Evolutionary conservation across 345 rosid species (phyloP).

Genomic region (Viola odorata): DNA sequence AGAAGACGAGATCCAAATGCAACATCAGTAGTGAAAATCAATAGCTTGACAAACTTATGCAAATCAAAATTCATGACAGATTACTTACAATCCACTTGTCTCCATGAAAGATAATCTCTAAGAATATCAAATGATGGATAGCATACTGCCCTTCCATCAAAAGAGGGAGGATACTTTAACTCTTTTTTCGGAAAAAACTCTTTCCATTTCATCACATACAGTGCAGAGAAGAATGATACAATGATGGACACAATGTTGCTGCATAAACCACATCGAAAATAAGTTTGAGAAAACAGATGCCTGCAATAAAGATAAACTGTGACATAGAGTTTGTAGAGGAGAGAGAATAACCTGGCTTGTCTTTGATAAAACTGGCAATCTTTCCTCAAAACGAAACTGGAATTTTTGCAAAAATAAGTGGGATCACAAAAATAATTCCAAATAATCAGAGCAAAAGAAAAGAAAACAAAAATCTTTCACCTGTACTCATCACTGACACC

Average conservation of each 20-base stretch:
- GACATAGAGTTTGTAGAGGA: background rate
- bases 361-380: conserved; percentile 54
- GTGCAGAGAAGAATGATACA: conserved; percentile 68
- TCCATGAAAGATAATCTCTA: conserved; percentile 81
- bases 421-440: conserved; percentile 6
- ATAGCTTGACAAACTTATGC: background rate
- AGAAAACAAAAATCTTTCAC: conserved; percentile 22
- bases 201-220: conserved; percentile 63
- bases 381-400: conserved; percentile 74
- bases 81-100: conserved; percentile 96
- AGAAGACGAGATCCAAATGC: background rate
- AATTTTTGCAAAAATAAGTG: conserved; percentile 15
- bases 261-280: conserved; percentile 20
- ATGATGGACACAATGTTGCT: conserved; percentile 57
- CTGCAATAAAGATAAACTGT: no score
- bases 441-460: background rate
- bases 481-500: conserved; percentile 97
- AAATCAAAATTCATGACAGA: conserved; percentile 1
- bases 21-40: background rate
- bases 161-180: conserved; percentile 63
- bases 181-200: conserved; percentile 64
- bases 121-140: conserved; percentile 76
- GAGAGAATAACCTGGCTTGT: conserved; percentile 45
- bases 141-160: conserved; percentile 88
- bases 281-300: background rate